phyloP scores from a whole-genome alignment of 768 basidiomycete genomes.

The Floccularia luteovirens region DNA sequence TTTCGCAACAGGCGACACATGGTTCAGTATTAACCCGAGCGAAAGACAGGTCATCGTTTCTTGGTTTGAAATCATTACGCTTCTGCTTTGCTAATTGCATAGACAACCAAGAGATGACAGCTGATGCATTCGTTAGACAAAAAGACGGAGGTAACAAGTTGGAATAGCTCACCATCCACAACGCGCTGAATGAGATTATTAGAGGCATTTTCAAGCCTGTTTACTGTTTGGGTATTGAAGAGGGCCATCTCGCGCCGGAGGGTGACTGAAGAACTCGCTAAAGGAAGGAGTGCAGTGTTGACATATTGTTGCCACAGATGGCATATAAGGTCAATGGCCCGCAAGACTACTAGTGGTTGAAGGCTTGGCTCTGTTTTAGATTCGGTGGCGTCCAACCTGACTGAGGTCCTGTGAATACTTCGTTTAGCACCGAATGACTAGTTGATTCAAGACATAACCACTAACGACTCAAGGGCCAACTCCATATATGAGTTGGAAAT shows the following conservation, averaged over 20 bases:
- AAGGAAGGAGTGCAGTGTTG: conserved; percentile 81
- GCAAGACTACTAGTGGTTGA: conserved; percentile 56
- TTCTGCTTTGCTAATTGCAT: conserved; percentile 85
- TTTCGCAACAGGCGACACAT: conserved; percentile 79
- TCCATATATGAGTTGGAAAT: conserved; percentile 83
- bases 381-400: conserved; percentile 68
- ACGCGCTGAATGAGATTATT: conserved; percentile 77
- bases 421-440: neutral
- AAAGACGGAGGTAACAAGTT: conserved; percentile 2
- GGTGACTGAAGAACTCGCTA: conserved; percentile 81
- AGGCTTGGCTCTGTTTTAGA: conserved; percentile 76
- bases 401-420: conserved; percentile 46
- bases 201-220: conserved; percentile 74
- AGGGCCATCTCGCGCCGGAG: conserved; percentile 87
- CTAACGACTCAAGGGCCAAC: conserved; percentile 87
- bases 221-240: conserved; percentile 85
- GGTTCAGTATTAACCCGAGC: conserved; percentile 94
- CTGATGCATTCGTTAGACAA: conserved; percentile 24
- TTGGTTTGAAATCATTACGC: conserved; percentile 93
- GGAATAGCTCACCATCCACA: conserved; percentile 57
- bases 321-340: conserved; percentile 76
- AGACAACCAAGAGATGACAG: conserved; percentile 67
- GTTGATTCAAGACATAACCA: conserved; percentile 4
- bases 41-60: conserved; percentile 93
- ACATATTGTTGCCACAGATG: conserved; percentile 98